phyloP scores from a whole-genome alignment of 257 asterid species.

The Thymus quinquecostatus region DNA sequence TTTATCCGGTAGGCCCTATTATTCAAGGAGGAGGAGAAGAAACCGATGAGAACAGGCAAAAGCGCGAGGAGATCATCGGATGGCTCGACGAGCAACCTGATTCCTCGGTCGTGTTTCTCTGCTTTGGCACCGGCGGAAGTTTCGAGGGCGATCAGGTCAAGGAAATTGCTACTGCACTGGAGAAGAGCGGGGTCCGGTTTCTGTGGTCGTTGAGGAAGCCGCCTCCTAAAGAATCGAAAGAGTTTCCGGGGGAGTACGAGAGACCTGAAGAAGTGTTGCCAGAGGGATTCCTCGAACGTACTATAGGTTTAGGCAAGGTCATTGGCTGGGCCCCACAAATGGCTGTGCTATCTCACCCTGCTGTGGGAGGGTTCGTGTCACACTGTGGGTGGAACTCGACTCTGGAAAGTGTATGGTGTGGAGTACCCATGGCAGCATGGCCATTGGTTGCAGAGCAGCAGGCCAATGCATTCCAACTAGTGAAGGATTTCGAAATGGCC shows the following conservation, averaged over 20 bases:
- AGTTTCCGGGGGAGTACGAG: slow-evolving; percentile 29
- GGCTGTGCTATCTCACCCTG: slow-evolving; percentile 36
- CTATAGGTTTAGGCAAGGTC: slow-evolving; percentile 33
- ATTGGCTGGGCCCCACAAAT: slow-evolving; percentile 52
- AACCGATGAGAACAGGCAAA: not conserved
- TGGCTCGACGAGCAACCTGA: slow-evolving; percentile 46
- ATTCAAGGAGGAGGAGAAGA: slow-evolving; percentile 3
- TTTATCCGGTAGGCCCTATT: slow-evolving; percentile 46
- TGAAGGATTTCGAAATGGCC: slow-evolving; percentile 40
- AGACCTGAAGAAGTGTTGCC: slow-evolving; percentile 35
- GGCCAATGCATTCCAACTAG: slow-evolving; percentile 40
- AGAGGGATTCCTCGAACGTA: slow-evolving; percentile 37
- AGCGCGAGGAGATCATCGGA: not conserved
- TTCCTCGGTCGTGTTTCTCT: slow-evolving; percentile 42
- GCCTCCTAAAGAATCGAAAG: slow-evolving; percentile 16
- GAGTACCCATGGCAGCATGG: slow-evolving; percentile 50
- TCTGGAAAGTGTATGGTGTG: slow-evolving; percentile 45
- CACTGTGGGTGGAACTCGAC: slow-evolving; percentile 53
- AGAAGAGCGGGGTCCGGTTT: slow-evolving; percentile 38
- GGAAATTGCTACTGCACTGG: slow-evolving; percentile 43
- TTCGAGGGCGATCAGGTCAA: slow-evolving; percentile 33
- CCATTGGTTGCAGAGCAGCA: slow-evolving; percentile 50
- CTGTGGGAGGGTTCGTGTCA: slow-evolving; percentile 53
- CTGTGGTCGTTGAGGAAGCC: slow-evolving; percentile 50
- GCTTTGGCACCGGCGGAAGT: slow-evolving; percentile 43